phyloP scores from a whole-genome alignment of 345 rosid genomes.

The Eucalyptus decipiens region DNA sequence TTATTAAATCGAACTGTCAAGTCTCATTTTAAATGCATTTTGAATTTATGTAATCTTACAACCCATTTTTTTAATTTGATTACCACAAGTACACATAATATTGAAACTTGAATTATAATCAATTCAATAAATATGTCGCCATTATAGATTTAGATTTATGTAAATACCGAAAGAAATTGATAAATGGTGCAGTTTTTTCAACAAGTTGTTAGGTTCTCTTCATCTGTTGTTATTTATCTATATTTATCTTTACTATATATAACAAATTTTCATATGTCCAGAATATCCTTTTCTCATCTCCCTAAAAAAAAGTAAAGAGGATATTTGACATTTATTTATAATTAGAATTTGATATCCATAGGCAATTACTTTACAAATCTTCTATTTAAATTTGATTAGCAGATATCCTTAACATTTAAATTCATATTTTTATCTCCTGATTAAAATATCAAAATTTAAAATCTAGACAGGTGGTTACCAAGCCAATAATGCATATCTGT shows the following conservation, averaged over 20 bases:
- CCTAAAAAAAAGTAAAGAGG: too few species aligned
- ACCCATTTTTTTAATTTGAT: not conserved
- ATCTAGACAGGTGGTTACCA: too few species aligned
- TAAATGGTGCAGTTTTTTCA: too few species aligned
- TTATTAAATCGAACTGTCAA: not conserved
- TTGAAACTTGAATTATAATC: too few species aligned
- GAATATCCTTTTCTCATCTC: not conserved
- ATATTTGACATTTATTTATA: too few species aligned
- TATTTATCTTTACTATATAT: too few species aligned
- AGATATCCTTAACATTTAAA: too few species aligned
- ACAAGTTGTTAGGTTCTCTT: not conserved
- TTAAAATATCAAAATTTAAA: too few species aligned
- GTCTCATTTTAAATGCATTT: not conserved
- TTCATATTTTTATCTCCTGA: too few species aligned
- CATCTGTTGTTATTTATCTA: not conserved
- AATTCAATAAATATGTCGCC: not conserved
- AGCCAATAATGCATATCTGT: too few species aligned
- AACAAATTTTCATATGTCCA: not conserved
- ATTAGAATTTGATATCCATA: not conserved
- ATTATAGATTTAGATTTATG: not conserved
- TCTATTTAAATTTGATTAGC: not conserved
- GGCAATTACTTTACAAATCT: not conserved
- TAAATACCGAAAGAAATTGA: not conserved
- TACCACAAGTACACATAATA: not conserved
- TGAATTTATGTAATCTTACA: not conserved